Conservation (phyloP, 2,329 filamentous ascomycete genomes). For the Colletotrichum somersetense region DNA sequence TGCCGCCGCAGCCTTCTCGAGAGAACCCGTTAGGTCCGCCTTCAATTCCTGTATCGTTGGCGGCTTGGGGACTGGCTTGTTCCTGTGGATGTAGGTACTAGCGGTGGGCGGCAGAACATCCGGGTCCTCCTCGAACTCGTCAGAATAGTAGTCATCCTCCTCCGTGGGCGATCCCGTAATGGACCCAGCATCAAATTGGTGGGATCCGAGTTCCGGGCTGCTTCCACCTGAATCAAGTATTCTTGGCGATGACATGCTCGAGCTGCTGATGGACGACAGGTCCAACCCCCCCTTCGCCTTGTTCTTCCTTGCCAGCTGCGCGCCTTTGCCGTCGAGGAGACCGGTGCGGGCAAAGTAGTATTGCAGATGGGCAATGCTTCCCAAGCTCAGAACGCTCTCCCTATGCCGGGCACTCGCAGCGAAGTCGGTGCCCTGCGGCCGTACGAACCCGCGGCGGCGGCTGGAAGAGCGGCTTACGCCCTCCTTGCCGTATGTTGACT, state of each 20-base stretch:
- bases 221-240: constrained; percentile 64
- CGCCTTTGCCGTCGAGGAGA: constrained; percentile 92
- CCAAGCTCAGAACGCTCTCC: constrained; percentile 95
- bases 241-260: constrained; percentile 53
- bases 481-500: constrained; percentile 61
- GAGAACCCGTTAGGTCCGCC: constrained; percentile 71
- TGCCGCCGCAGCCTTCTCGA: constrained; percentile 77
- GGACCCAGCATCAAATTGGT: constrained; percentile 52
- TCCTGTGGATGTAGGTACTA: constrained; percentile 91
- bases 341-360: constrained; percentile 98
- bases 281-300: constrained; percentile 72
- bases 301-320: constrained; percentile 81
- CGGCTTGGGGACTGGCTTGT: constrained; percentile 84
- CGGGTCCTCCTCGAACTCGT: constrained; percentile 75
- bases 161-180: constrained; percentile 64
- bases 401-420: constrained; percentile 89
- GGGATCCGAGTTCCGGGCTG: constrained; percentile 66
- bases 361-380: constrained; percentile 96
- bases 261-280: constrained; percentile 59
- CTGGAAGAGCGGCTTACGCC: constrained; percentile 49
- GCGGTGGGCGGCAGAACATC: constrained; percentile 96
- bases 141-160: constrained; percentile 63
- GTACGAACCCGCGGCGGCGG: constrained; percentile 84
- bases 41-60: constrained; percentile 87
- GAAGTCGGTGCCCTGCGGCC: constrained; percentile 89